Base-by-base conservation (phyloP, 2,329 filamentous ascomycete genomes). In the Pezicula rhizophila region DNA sequence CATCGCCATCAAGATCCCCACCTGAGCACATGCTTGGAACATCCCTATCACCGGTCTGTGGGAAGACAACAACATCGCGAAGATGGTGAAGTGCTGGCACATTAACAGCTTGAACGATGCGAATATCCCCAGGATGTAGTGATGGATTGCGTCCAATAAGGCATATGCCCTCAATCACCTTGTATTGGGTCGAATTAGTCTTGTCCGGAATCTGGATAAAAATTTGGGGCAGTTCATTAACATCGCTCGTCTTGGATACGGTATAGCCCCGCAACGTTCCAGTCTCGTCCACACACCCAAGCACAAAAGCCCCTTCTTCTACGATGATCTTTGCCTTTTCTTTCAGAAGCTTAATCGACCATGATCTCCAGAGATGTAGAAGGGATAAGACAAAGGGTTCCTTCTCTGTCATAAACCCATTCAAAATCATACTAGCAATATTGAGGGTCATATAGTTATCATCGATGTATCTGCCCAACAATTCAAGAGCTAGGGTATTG, bases 1-100 rank as follows among this genome's bases (percentile, higher is more conserved):
- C 93, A 60, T 99, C 93, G 0, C 93, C 93, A 62, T 99, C 93
- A 0, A 99, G 76, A 62, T 99, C 93, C 0, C 93, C 93, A 2
- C 93, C 93, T 4, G 93, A 96, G 55, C 93, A 90, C 92, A 97
- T 97, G 60, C 87, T 90, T 1, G 91, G 82, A 18, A 99, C 70
- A 54, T 95, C 89, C 14, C 86, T 77, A 61, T 96, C 89, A 0
- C 92, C 92, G 0, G 73, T 84, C 33, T 87, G 81, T 1, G 93
- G 89, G 43, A 99, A 85, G 0, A 97, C 90, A 1, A 97, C 84
- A 1, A 95, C 87, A 62, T 97, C 84, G 49, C 79, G 84, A 4
- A 96, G 74, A 59, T 96, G 88, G 41, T 75, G 79, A 3, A 99
- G 71, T n/a, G 72, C 71, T 1, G 82, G 79, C 2, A 82, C 75